A percentile compares a stretch with the other conserved stretches of the same genome.
These are phyloP conservation scores for Sarcodon aspratus DNA, from an alignment of 768 basidiomycete genomes.

Conservation along the genomic window DNA sequence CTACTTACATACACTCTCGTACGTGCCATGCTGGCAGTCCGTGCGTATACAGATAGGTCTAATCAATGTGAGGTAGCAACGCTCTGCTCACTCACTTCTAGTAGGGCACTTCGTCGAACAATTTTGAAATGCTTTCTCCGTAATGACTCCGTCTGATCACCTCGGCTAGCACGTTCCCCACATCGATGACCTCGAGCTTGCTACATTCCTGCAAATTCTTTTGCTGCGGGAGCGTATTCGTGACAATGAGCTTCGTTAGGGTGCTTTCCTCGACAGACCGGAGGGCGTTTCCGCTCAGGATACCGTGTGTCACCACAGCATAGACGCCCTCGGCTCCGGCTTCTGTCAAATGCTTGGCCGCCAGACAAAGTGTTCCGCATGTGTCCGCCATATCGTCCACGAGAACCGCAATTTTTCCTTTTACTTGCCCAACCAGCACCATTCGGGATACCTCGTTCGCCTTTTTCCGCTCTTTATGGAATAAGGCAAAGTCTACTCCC, in stretches of 20 bases:
- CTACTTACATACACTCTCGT: no score
- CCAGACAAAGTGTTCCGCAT: constrained; percentile 88
- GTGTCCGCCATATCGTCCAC: constrained; percentile 99
- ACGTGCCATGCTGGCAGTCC: no score
- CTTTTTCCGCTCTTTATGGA: constrained; percentile 98
- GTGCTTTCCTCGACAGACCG: constrained; percentile 57
- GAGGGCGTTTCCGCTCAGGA: constrained; percentile 85
- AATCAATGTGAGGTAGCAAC: not conserved
- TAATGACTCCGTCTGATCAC: constrained; percentile 94
- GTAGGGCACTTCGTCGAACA: constrained; percentile 86
- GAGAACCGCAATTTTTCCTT: constrained; percentile 85
- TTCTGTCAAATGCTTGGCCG: constrained; percentile 79
- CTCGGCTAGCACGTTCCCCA: constrained; percentile 91
- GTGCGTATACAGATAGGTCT: no score
- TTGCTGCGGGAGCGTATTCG: constrained; percentile 91
- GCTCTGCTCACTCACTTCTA: constrained; percentile 22
- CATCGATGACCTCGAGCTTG: constrained; percentile 90
- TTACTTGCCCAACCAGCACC: constrained; percentile 91
- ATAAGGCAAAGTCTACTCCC: constrained; percentile 95
- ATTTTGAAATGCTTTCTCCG: constrained; percentile 86
- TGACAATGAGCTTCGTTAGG: constrained; percentile 92
- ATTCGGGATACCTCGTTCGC: constrained; percentile 91
- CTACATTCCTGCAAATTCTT: constrained; percentile 59
- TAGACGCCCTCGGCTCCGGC: constrained; percentile 80
- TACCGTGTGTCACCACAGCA: constrained; percentile 95